Evolutionary conservation across 306 rosid genomes (phyloP), one percentile per base, ranked within the genome.

Genomic region (Acacia confusa): DNA sequence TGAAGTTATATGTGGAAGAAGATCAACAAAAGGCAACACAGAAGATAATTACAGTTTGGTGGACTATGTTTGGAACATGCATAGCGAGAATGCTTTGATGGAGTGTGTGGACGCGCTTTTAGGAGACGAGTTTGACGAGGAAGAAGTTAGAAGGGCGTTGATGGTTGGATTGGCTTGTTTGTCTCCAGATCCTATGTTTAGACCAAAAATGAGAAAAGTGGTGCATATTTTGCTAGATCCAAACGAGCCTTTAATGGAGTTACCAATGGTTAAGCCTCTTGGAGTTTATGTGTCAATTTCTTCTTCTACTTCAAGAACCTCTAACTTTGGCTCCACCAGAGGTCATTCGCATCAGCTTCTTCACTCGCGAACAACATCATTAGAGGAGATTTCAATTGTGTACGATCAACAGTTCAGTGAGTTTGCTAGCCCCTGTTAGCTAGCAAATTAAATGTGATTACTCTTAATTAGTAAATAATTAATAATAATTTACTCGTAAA

Each of bases 141-240:
- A 84, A 61, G 86, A 87, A 81, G 90, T 82, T 16, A 85, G 64
- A 71, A 87, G 90, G 71, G 74, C 79, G 20, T 66, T 91, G 76
- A 83, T 84, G 79, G 84, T 87, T 78, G 94, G 92, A n/a, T 70
- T 91, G 61, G 88, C 90, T 19, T 91, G 92, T 82, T 82, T 87
- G 81, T 86, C 86, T 66, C 87, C 92, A 0, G 87, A 87, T 82
- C 82, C 80, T 6, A 1, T 24, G 58, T 12, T 82, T 2, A 78
- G 92, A 70, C 94, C 94, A 1, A 88, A 75, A 79, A 91, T 87
- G 69, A 87, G 92, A 67, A 88, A 85, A 83, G 86, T 88, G 41
- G 77, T 87, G 75, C 89, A 91, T 34, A 82, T 85, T 55, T 66
- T 91, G 55, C 65, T 77, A 79, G 89, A 87, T 65, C 78, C 78